Evolutionary conservation across 345 rosid species (phyloP), one percentile per base, ranked within the genome.

Genomic region (Sisymbrium irio): DNA sequence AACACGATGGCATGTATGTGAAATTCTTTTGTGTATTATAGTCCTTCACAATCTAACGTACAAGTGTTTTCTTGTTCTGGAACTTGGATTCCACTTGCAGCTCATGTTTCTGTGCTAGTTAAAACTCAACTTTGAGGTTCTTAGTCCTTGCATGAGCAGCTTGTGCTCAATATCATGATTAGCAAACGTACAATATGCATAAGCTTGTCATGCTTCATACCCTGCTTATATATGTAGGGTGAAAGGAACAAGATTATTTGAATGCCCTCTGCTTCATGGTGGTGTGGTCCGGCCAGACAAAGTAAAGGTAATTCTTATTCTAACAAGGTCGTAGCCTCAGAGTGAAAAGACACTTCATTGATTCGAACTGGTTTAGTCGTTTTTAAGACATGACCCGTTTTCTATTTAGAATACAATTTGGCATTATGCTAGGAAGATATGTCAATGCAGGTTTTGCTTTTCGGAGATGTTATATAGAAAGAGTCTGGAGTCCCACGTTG

Each of bases 1-100:
- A 95, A 84, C 97, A 95, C 71, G 97, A 92, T 66, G 97, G 99
- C 86, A 79, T 78, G 97, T 95, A 86, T 57, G 96, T 70, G 14
- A 30, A 30, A 22, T 41, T 47, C 5, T 36, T 49, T 49, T 60
- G 41, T 56, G 35, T 35, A 20, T 18, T 54, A 55, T 61, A 37
- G 37, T 49, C 25, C 25, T 22, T 22, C 25, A 22, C 11, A 42
- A 6, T 28, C n/a, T 27, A 27, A 22, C 2, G 35, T 53, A 25
- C 13, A 64, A 55, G 53, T 35, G 15, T 44, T 35, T 32, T 20
- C 45, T 75, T 39, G 51, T 71, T 20, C 2, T 49, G 41, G n/a
- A 63, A 63, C 6, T 11, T 45, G 35, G 27, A 4, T 70, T 70
- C 33, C 14, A 14, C 3, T 32, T 69, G 45, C 35, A 42, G 41